These are phyloP conservation scores for Phoma herbarum DNA, from an alignment of 2,329 filamentous ascomycete genomes.

Conservation along the genomic window DNA sequence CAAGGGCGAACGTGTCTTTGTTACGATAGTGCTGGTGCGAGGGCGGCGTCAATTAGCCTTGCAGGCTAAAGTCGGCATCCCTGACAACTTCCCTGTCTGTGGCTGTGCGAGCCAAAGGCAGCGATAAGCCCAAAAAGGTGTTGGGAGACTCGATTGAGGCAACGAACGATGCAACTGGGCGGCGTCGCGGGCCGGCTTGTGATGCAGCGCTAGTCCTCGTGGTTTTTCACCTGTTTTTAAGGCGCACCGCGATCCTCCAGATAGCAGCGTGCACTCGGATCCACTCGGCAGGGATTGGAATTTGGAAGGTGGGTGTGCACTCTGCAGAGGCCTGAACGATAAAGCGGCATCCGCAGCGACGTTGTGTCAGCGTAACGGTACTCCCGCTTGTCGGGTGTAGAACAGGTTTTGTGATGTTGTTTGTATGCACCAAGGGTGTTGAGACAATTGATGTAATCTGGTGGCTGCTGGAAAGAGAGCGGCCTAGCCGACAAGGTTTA, in stretches of 20 bases:
- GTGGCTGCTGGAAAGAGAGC: constrained; percentile 13
- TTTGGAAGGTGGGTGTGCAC: constrained; percentile 2
- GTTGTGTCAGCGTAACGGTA: not conserved
- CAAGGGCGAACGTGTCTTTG: constrained; percentile 14
- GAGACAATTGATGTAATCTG: constrained; percentile 15
- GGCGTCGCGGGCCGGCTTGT: constrained; percentile 12
- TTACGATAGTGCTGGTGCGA: constrained; percentile 8
- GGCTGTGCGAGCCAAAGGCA: constrained; percentile 17
- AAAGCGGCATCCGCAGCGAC: not conserved
- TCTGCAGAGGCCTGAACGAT: not conserved
- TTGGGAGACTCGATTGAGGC: constrained; percentile 3
- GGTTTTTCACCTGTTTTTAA: constrained; percentile 5
- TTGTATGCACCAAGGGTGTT: constrained; percentile 12
- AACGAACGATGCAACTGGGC: constrained; percentile 6
- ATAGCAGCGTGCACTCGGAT: not conserved
- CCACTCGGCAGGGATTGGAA: not conserved
- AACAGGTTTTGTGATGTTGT: constrained; percentile 9
- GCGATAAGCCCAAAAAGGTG: constrained; percentile 9
- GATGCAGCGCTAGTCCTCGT: constrained; percentile 8
- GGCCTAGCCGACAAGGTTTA: constrained; percentile 10
- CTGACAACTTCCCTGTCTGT: constrained; percentile 11
- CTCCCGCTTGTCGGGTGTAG: not conserved
- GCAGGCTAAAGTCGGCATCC: not conserved
- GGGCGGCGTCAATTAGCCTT: not conserved
- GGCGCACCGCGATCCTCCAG: not conserved